phyloP scores from a whole-genome alignment of 1,284 basidiomycete genomes.

The Leucoagaricus sp. region DNA sequence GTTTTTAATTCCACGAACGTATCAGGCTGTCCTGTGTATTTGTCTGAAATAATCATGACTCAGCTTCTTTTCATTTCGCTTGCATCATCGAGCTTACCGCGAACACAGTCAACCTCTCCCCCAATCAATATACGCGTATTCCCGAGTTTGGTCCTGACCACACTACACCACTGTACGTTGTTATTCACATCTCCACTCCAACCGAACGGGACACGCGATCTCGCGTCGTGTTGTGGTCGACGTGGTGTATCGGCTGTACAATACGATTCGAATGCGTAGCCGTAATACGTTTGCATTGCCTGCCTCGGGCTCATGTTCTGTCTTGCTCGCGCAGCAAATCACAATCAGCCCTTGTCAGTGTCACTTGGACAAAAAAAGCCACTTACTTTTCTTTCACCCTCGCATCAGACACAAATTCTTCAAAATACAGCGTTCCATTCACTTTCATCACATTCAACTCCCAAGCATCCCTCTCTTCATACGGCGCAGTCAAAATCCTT shows the following conservation, averaged over 20 bases:
- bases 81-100: slow-evolving; percentile 48
- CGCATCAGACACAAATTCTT: slow-evolving; percentile 70
- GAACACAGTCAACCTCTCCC: slow-evolving; percentile 94
- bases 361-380: slow-evolving; percentile 1
- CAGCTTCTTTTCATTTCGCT: slow-evolving; percentile 2
- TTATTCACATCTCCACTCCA: slow-evolving; percentile 92
- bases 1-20: slow-evolving; percentile 93
- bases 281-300: slow-evolving; percentile 67
- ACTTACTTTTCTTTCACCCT: slow-evolving; percentile 64
- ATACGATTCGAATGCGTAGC: slow-evolving; percentile 88
- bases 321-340: too few relatives aligned
- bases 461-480: slow-evolving; percentile 81
- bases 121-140: slow-evolving; percentile 83
- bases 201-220: slow-evolving; percentile 41
- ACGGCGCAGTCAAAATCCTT: slow-evolving; percentile 76
- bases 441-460: slow-evolving; percentile 86
- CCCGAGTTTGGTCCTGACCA: slow-evolving; percentile 89
- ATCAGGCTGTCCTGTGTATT: slow-evolving; percentile 58
- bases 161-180: slow-evolving; percentile 94
- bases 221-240: slow-evolving; percentile 16
- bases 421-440: slow-evolving; percentile 79
- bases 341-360: slow-evolving; percentile 13
- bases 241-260: slow-evolving; percentile 59
- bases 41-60: slow-evolving; percentile 39
- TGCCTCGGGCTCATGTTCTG: slow-evolving; percentile 62